Evolutionary conservation across 1,139 yeast species (phyloP), one percentile per base, ranked within the genome.

Genomic region (Geotrichum cucujoidarum): DNA sequence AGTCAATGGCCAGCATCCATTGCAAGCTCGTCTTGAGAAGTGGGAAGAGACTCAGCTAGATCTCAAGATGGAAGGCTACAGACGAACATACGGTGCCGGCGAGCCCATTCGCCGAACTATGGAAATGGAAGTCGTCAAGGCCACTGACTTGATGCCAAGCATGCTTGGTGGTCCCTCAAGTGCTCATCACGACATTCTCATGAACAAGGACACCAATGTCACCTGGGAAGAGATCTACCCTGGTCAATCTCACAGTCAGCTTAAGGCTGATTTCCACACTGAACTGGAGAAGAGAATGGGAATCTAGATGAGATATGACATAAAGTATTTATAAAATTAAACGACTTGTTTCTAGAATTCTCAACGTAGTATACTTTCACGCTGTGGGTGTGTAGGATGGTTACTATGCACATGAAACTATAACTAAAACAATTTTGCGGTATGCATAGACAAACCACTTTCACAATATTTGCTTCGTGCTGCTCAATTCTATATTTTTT

Each of bases 181-280:
- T 45, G 55, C 87, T 58, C 95, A 87, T 62, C 76, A 73, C 52
- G 97, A 90, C 61, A 84, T 92, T 48, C 74, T 94, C 54, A 67
- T 78, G 64, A 86, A 86, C 68, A 81, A 77, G 58, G 97, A 92
- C 54, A 67, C 81, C 20, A 68, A 77, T 13, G 70, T 92, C 40
- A 96, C 88, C 58, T 92, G 97, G 97, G 97, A 92, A 62, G 98
- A 94, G 62, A 75, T 92, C 18, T 92, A 89, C 66, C 73, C 76
- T 2, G 76, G 71, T 50, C 50, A 37, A 16, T 55, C 55, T 22
- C 48, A 37, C 13, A 43, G 34, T 8, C 51, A 45, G 20, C 71
- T 71, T 49, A 79, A 75, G n/a, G 65, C 74, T 38, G 78, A 73
- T 46, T 60, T 69, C 56, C 95, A 87, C 63, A 64, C 79, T 25